Base-by-base conservation (phyloP, 2,329 filamentous ascomycete species). In the Pleochaeta shiraiana region DNA sequence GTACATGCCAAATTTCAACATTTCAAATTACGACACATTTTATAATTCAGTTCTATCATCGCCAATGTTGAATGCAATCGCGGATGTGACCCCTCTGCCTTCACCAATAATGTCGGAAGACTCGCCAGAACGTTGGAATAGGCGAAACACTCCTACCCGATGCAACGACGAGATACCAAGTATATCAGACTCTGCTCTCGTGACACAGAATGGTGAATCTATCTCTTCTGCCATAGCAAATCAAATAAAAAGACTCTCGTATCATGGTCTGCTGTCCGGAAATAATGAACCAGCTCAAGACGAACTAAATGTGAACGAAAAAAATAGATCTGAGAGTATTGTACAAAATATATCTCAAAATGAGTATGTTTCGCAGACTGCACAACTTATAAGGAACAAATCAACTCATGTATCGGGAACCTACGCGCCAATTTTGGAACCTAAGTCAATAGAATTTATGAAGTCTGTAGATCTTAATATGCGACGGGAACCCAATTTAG, bases 331-430 rank as follows among this genome's bases (percentile, higher is more conserved):
- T 14, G 68, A 71, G 65, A 69, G 69, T 16, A 87, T 89, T 73
- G 77, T 78, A 14, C 82, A 88, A 66, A 90, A 93, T 73, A 81
- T 91, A 70, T 96, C 91, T 74, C 77, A 93, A 30, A 95, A 90
- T 76, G 91, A 96, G 68, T 95, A 95, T 74, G 80, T 84, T 0
- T 90, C 90, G 1, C 87, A 93, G 64, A 77, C 82, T 4, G 77
- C 86, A 68, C 79, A 83, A 53, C 80, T 87, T 62, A 79, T 85
- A 0, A 87, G 83, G 71, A 76, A 77, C 34, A 82, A 90, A 53
- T 85, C 89, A 67, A 80, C 88, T 64, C 88, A 86, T 0, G 83
- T 93, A 19, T 86, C 86, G 5, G 83, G 83, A 0, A 78, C 83
- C 1, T 82, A 82, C 65, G 72, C 73, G 68, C 79, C 70, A 70